Conservation (phyloP, 192 early-diverging fungal species). For the Linnemannia zychae region DNA sequence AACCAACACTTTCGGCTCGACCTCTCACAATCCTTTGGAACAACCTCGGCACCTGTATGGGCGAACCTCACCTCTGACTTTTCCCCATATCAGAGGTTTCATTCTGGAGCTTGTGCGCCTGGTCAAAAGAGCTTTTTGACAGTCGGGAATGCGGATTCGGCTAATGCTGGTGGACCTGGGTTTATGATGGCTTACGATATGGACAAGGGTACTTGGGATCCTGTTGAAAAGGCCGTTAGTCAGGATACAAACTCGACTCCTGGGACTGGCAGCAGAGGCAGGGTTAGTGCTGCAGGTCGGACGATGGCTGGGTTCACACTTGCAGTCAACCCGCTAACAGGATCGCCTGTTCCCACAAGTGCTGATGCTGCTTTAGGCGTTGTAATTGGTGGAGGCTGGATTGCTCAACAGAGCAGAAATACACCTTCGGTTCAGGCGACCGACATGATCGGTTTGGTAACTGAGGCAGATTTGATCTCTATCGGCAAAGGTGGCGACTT, state of each 20-base stretch:
- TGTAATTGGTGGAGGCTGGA: conserved; percentile 48
- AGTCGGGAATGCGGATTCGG: conserved; percentile 32
- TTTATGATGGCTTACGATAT: conserved; percentile 50
- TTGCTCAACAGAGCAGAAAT: conserved; percentile 8
- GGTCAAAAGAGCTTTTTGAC: conserved; percentile 30
- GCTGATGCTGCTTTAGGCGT: conserved; percentile 11
- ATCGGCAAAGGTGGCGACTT: background rate
- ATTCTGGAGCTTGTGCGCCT: conserved; percentile 39
- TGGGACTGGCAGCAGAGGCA: background rate
- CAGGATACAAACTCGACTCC: background rate
- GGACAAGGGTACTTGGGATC: conserved; percentile 33
- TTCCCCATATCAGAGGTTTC: conserved; percentile 47
- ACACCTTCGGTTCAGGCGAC: conserved; percentile 21
- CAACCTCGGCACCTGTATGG: conserved; percentile 19
- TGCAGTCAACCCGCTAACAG: background rate
- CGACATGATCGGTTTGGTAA: conserved; percentile 19
- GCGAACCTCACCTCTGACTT: conserved; percentile 42
- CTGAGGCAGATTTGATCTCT: conserved; percentile 24
- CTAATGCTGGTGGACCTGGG: conserved; percentile 10
- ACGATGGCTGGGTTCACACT: conserved; percentile 31
- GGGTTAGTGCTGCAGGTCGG: conserved; percentile 26
- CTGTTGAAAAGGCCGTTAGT: conserved; percentile 28
- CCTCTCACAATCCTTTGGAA: conserved; percentile 36
- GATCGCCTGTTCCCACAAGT: background rate
- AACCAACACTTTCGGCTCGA: conserved; percentile 54